Evolutionary conservation across 768 basidiomycete species (phyloP), one percentile per base, ranked within the genome.

Genomic region (Antrodiella citrinella): DNA sequence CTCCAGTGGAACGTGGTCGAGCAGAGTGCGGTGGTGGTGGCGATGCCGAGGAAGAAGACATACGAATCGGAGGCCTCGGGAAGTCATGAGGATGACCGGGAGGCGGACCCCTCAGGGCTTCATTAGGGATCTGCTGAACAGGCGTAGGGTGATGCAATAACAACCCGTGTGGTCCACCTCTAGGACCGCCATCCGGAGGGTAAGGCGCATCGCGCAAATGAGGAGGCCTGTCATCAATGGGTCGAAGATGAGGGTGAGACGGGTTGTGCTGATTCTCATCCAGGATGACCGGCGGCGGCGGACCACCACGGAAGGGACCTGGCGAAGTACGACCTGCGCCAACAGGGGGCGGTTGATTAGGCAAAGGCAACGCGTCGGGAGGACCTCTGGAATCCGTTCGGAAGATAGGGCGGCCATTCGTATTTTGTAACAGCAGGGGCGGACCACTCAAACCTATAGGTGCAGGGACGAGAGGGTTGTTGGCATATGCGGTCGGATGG

Each of bases 401-500:
- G 67, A 86, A 85, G 15, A 77, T 63, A 7, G 79, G 74, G 4
- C 81, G 77, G 51, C 70, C 70, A 42, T 61, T 65, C 21, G 68
- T 68, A 11, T 78, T 69, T 56, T 83, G 78, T 22, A 88, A 57
- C 47, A 86, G 66, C 19, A 87, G 71, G 20, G 84, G 82, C 0
- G 84, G 84, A 0, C 86, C 86, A 5, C 71, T 71, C 12, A 89
- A 69, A 4, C 82, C 80, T 1, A 80, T 56, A 2, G 66, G 78
- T 22, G 87, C 84, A 11, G 84, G 84, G 1, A 84, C 77, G 20
- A 84, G 78, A 0, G 84, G 77, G n/a, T n/a, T n/a, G 53, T 81
- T 86, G 0, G 90, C 88, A 59, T 96, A 97, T 3, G 91, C 91
- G 2, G 91, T 95, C 1, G 94, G 94, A 60, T 97, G 94, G 0